A percentile compares a stretch with the other conserved stretches of the same genome.
phyloP scores from a whole-genome alignment of 2,329 filamentous ascomycete species.

The Monilinia polystroma region DNA sequence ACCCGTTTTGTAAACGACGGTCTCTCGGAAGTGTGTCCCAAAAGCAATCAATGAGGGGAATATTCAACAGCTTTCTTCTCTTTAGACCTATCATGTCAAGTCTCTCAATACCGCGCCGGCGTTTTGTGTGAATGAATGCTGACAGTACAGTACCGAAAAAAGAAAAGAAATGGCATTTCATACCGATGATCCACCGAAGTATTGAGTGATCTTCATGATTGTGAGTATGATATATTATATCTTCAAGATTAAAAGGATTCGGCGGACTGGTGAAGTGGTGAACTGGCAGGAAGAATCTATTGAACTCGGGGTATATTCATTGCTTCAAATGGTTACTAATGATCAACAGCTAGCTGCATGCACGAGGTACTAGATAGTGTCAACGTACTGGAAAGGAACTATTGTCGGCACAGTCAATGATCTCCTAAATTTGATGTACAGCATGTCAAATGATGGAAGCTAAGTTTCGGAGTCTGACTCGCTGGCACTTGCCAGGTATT shows the following conservation, averaged over 20 bases:
- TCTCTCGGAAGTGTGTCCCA: no score
- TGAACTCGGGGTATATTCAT: neutral
- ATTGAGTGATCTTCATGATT: neutral
- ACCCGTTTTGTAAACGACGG: neutral
- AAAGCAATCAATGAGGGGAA: no score
- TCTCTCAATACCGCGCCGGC: no score
- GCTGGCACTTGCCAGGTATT: neutral
- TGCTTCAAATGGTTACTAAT: no score
- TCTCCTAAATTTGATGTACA: neutral
- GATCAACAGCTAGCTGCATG: no score
- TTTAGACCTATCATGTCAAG: no score
- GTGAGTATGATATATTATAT: neutral
- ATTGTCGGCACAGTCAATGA: no score
- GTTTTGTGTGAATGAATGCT: neutral
- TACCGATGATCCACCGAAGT: neutral
- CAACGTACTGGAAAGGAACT: no score
- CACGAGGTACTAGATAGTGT: no score
- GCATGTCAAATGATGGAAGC: neutral
- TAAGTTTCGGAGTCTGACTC: neutral
- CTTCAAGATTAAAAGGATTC: neutral
- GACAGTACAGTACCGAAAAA: no score
- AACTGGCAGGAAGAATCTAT: neutral
- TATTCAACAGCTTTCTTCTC: no score
- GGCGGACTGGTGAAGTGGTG: neutral
- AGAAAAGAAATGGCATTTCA: no score